Conservation (phyloP, 495 filamentous ascomycete species). For the Annulohypoxylon nitens region DNA sequence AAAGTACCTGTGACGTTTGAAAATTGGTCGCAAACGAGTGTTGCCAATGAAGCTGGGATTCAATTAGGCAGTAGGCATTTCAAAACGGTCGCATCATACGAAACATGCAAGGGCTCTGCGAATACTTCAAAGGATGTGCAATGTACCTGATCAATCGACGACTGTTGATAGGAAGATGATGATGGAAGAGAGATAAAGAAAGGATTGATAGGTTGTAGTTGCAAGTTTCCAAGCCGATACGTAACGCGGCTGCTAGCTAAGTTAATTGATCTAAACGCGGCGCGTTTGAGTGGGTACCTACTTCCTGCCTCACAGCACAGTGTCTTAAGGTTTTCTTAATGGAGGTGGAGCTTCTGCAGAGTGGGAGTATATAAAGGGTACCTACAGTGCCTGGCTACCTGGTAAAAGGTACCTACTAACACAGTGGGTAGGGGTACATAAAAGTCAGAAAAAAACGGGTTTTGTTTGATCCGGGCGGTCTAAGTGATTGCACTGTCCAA, state of each 20-base stretch:
- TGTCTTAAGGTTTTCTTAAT: not conserved
- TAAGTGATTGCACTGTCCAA: not conserved
- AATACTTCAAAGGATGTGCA: too few species aligned
- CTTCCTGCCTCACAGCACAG: not conserved
- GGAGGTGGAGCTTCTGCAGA: not conserved
- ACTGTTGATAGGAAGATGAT: conserved; percentile 1
- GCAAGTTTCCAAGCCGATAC: conserved; percentile 7
- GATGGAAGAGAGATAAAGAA: not conserved
- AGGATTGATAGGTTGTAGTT: not conserved
- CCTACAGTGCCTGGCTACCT: not conserved
- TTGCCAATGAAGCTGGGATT: not conserved
- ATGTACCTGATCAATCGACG: not conserved
- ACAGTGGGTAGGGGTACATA: too few species aligned
- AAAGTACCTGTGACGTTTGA: not conserved
- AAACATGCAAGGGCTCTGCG: not conserved
- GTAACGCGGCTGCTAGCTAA: not conserved
- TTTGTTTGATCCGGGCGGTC: conserved; percentile 26
- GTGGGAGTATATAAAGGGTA: not conserved
- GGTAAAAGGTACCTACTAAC: too few species aligned
- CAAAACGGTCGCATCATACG: conserved; percentile 5
- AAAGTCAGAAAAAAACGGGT: not conserved
- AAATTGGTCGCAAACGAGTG: not conserved
- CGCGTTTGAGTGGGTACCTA: conserved; percentile 10
- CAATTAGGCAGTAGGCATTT: conserved; percentile 18
- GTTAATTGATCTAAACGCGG: conserved; percentile 15